Conservation (phyloP, 1,139 yeast species). For the Kodamaea sp. region DNA sequence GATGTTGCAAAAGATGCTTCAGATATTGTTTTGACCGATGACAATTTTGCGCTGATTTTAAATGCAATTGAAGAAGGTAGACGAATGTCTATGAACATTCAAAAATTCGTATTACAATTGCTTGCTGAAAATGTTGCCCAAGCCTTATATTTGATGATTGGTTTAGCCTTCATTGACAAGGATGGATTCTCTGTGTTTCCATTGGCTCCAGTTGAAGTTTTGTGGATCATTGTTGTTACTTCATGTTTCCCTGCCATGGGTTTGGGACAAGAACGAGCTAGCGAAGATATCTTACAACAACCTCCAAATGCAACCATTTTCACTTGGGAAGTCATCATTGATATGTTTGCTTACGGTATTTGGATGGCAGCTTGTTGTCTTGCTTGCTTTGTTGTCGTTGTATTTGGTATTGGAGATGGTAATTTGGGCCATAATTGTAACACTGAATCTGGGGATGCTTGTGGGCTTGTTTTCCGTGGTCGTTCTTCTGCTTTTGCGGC, state of each 20-base stretch:
- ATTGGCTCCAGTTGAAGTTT: constrained; percentile 72
- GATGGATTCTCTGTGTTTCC: constrained; percentile 68
- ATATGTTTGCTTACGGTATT: constrained; percentile 71
- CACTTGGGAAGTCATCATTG: constrained; percentile 66
- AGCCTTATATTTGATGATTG: constrained; percentile 66
- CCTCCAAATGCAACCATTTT: constrained; percentile 67
- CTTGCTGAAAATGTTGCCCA: constrained; percentile 79
- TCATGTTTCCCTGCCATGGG: constrained; percentile 88
- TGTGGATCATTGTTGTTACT: constrained; percentile 77
- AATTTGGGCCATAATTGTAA: constrained; percentile 68
- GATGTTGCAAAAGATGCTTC: constrained; percentile 82
- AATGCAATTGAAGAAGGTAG: constrained; percentile 82
- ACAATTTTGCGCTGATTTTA: constrained; percentile 72
- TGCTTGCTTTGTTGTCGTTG: constrained; percentile 60
- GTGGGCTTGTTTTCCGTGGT: constrained; percentile 69
- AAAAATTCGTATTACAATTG: constrained; percentile 76
- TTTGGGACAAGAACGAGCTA: constrained; percentile 69
- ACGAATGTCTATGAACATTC: constrained; percentile 76
- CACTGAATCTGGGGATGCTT: constrained; percentile 26
- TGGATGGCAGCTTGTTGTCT: constrained; percentile 74
- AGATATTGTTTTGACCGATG: constrained; percentile 71
- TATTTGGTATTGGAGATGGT: constrained; percentile 67
- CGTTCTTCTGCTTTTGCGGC: constrained; percentile 80
- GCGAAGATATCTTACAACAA: constrained; percentile 60
- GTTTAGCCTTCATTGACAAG: constrained; percentile 63